A percentile compares a stretch with the other conserved stretches of the same genome.
These are phyloP conservation scores for Calonectria henricotiae DNA, from an alignment of 2,329 filamentous ascomycete species.

Conservation along the genomic window DNA sequence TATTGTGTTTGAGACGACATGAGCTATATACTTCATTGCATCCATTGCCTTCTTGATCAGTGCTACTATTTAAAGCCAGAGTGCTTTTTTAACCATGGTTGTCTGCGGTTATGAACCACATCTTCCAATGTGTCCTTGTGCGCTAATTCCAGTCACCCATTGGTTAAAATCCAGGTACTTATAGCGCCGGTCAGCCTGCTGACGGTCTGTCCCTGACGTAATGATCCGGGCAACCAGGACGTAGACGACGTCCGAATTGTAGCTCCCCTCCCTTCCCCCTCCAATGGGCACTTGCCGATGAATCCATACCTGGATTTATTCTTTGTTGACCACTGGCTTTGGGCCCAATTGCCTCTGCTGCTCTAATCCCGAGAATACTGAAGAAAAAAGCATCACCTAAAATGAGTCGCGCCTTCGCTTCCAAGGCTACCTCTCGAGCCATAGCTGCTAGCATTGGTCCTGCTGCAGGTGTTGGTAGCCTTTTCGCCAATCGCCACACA, in stretches of 20 bases:
- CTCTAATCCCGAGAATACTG: background rate
- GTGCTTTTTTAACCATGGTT: background rate
- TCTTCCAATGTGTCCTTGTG: slow-evolving; percentile 4
- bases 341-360: background rate
- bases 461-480: slow-evolving; percentile 50
- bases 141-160: slow-evolving; percentile 41
- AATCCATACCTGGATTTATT: background rate
- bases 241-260: slow-evolving; percentile 23
- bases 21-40: too few relatives aligned
- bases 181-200: slow-evolving; percentile 39
- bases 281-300: slow-evolving; percentile 1
- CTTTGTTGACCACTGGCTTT: too few relatives aligned
- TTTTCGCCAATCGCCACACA: slow-evolving; percentile 48
- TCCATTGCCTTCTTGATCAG: too few relatives aligned
- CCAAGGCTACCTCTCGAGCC: slow-evolving; percentile 47
- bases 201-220: slow-evolving; percentile 44
- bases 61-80: background rate
- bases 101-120: background rate
- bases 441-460: slow-evolving; percentile 53
- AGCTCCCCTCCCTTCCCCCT: slow-evolving; percentile 6
- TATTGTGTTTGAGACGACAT: too few relatives aligned
- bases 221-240: slow-evolving; percentile 5
- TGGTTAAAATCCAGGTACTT: slow-evolving; percentile 43
- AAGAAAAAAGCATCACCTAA: background rate
- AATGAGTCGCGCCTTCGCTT: slow-evolving; percentile 50